These are phyloP conservation scores for Dalbergia cultrata DNA, from an alignment of 306 rosid genomes.

Conservation along the genomic window DNA sequence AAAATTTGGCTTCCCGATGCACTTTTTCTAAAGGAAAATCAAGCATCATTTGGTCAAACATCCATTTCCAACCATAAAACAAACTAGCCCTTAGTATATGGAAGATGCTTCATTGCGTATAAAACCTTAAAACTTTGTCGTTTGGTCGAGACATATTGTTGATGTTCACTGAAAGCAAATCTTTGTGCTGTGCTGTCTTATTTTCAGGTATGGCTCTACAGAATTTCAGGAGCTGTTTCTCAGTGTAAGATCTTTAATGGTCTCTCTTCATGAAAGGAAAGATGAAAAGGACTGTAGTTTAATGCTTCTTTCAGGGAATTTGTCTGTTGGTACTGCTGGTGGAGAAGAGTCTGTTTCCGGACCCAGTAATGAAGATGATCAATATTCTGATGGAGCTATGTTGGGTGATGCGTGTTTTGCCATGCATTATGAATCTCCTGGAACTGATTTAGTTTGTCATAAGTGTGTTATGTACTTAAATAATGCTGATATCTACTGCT, in stretches of 20 bases:
- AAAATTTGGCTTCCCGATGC: too few species aligned
- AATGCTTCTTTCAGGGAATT: slow-evolving; percentile 63
- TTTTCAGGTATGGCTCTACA: slow-evolving; percentile 63
- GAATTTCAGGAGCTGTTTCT: slow-evolving; percentile 64
- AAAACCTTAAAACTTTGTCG: neutral
- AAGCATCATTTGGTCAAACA: too few species aligned
- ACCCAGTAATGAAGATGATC: slow-evolving; percentile 52
- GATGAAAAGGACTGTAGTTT: slow-evolving; percentile 60
- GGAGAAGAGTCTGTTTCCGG: slow-evolving; percentile 54
- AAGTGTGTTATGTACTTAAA: slow-evolving; percentile 57
- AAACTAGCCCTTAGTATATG: neutral
- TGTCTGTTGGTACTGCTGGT: slow-evolving; percentile 46
- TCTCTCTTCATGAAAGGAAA: slow-evolving; percentile 54
- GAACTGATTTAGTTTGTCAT: slow-evolving; percentile 48
- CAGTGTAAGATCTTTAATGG: slow-evolving; percentile 57
- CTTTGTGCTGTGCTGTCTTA: slow-evolving; percentile 39
- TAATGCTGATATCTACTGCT: slow-evolving; percentile 81
- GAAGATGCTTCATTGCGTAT: neutral
- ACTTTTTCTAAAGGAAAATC: too few species aligned
- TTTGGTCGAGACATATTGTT: neutral
- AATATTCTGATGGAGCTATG: slow-evolving; percentile 45
- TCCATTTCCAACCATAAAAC: too few species aligned
- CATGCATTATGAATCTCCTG: slow-evolving; percentile 63
- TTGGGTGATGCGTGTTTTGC: slow-evolving; percentile 61
- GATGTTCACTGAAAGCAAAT: neutral